Evolutionary conservation across 495 filamentous ascomycete species (phyloP).

Genomic region (Opeltia flavorubescens): DNA sequence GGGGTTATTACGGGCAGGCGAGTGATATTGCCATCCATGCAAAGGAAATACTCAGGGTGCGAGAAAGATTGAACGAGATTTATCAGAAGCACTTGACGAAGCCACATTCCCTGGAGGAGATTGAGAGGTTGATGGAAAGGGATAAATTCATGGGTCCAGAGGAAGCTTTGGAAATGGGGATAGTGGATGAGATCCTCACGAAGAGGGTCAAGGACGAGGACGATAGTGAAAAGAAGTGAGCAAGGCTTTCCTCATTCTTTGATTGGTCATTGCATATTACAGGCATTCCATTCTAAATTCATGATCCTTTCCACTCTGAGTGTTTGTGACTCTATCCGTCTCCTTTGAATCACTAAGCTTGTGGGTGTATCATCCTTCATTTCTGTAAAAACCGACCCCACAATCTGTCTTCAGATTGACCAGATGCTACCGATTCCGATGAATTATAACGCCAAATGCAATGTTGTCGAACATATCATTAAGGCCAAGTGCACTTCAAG

Average conservation of each 20-base stretch:
- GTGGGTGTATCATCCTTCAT: no score
- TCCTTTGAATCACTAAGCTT: no score
- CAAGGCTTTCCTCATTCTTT: not conserved
- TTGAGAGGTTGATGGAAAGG: slow-evolving; percentile 90
- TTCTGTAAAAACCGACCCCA: no score
- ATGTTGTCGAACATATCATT: not conserved
- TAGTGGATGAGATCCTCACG: slow-evolving; percentile 79
- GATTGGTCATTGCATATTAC: no score
- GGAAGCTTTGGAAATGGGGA: slow-evolving; percentile 77
- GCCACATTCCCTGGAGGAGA: slow-evolving; percentile 55
- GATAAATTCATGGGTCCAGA: slow-evolving; percentile 86
- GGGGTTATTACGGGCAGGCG: slow-evolving; percentile 83
- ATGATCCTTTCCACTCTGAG: no score
- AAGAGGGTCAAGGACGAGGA: slow-evolving; percentile 36
- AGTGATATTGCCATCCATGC: slow-evolving; percentile 92
- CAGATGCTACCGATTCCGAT: no score
- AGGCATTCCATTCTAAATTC: no score
- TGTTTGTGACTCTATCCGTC: no score
- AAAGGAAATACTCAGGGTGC: slow-evolving; percentile 82
- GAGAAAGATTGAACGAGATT: slow-evolving; percentile 77
- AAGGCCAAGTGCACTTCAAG: no score
- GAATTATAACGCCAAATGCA: no score
- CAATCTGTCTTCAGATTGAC: no score
- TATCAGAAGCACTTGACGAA: slow-evolving; percentile 77
- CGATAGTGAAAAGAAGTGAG: slow-evolving; percentile 10